These are phyloP conservation scores for Hypoxylon sp. DNA, from an alignment of 2,329 filamentous ascomycete species.

Conservation along the genomic window DNA sequence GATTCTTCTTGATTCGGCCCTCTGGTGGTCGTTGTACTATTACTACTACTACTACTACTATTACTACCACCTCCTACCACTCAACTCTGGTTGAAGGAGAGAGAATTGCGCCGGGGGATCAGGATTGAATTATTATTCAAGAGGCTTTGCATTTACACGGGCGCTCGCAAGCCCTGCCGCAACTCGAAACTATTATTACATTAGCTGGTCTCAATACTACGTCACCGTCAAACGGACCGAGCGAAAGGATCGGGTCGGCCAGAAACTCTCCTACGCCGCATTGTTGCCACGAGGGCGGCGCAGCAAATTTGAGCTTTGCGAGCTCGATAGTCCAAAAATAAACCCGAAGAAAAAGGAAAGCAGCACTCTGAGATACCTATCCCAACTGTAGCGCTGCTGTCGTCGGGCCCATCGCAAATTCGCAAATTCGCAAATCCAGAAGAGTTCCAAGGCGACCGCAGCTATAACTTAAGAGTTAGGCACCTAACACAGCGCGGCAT, in stretches of 20 bases:
- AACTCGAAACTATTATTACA: slow-evolving; percentile 19
- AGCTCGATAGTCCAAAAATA: slow-evolving; percentile 29
- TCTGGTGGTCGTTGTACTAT: background rate
- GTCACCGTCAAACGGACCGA: slow-evolving; percentile 39
- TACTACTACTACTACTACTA: too few species aligned
- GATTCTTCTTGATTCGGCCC: slow-evolving; percentile 4
- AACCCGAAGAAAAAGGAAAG: slow-evolving; percentile 9
- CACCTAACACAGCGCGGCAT: slow-evolving; percentile 7
- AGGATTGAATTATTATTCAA: slow-evolving; percentile 7
- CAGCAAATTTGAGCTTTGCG: slow-evolving; percentile 27
- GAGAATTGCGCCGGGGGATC: slow-evolving; percentile 3
- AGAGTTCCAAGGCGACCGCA: background rate
- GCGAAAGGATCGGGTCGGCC: slow-evolving; percentile 39
- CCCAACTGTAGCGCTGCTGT: slow-evolving; percentile 20
- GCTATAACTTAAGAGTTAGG: slow-evolving; percentile 5
- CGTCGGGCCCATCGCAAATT: slow-evolving; percentile 9
- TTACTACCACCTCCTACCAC: too few species aligned
- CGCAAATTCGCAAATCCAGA: slow-evolving; percentile 8
- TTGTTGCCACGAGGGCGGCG: slow-evolving; percentile 34
- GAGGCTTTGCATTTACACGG: slow-evolving; percentile 15
- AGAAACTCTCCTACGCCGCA: slow-evolving; percentile 32
- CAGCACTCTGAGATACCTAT: background rate
- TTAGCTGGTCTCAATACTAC: slow-evolving; percentile 10
- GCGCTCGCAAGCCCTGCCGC: slow-evolving; percentile 4
- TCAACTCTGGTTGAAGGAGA: slow-evolving; percentile 4